Evolutionary conservation across 2,329 filamentous ascomycete genomes (phyloP), one percentile per base, ranked within the genome.

Genomic region (Biscogniauxia mediterranea): DNA sequence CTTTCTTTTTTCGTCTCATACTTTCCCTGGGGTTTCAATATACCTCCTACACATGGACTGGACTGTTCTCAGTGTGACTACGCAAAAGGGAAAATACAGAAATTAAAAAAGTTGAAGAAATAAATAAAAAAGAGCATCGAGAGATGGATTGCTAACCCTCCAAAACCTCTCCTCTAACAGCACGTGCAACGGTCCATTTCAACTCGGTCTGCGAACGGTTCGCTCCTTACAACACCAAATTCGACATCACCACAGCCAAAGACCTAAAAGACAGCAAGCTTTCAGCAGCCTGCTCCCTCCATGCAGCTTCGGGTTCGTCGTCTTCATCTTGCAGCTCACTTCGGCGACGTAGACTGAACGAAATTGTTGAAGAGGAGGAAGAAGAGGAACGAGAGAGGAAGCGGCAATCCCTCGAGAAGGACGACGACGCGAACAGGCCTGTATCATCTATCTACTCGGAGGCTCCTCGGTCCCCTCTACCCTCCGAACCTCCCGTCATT

Each of bases 281-380:
- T 57, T 94, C 93, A 9, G 88, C 93, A 32, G 92, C 92, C 58
- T 97, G 93, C 77, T 93, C 93, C 52, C 81, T 97, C 58, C 93
- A 97, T 77, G 90, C 93, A 49, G 92, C 93, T 7, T 92, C 92
- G 13, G 90, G 89, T 49, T 96, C 94, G 20, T 91, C 89, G 67
- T 92, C 90, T 25, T 96, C 93, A 11, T 94, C 92, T 4, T 90
- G 86, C 55, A 93, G 90, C 73, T 96, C 92, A 5, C 80, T 93
- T 66, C 86, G 90, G 61, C 84, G 88, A 71, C 86, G 89, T 69
- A 88, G 91, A 67, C 80, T 98, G 69, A 89, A 94, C 79, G 94
- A 96, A 78, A 97, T 98, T 73, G 88, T 90, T n/a, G 95, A 98
- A 77, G 91, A 95, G 78, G 91, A 89, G 58, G 92, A 96, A 72